Base-by-base conservation (phyloP, 2,329 filamentous ascomycete genomes). In the Stachybotrys elegans region DNA sequence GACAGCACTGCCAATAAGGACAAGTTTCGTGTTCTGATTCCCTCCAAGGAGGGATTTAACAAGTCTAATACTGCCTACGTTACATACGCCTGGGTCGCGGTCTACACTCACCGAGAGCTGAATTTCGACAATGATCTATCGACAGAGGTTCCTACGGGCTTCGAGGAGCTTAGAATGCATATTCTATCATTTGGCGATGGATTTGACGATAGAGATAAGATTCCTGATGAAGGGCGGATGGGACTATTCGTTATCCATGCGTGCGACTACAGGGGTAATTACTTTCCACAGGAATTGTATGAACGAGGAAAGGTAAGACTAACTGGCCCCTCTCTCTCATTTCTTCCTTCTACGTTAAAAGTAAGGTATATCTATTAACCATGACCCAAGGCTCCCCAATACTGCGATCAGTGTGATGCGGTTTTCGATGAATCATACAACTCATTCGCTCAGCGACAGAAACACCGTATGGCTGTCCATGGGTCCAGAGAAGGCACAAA, bases 21-120 rank as follows among this genome's bases (percentile, higher is more conserved):
- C n/a, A 45, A 46, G 14, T 43, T 46, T 17, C 35, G 44, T 17
- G 35, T 46, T n/a, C 21, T 46, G 22, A 46, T 42, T 14, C 44
- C 44, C 16, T 43, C 23, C 12, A 39, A 20, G 22, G 37, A 29
- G 22, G 27, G 22, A 22, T 13, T 4, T 35, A 22, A n/a, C 31
- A 22, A 23, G 12, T 46, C 40, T 38, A 19, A 27, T n/a, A 21
- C 43, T 32, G 44, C 40, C n/a, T 46, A 38, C 19, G 23, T 46
- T 21, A 46, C 44, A 8, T 46, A 43, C 23, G 40, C 44, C 21
- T 46, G 40, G 44, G 40, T 46, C 16, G 31, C 27, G 11, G 40
- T 35, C 23, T 43, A n/a, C 25, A 36, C 34, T 3, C 44, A 46
- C 14, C 20, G 12, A 16, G 40, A 43, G 40, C 20, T 46, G 21